These are phyloP conservation scores for Hericium rajendrae DNA, from an alignment of 768 basidiomycete species.

Conservation along the genomic window DNA sequence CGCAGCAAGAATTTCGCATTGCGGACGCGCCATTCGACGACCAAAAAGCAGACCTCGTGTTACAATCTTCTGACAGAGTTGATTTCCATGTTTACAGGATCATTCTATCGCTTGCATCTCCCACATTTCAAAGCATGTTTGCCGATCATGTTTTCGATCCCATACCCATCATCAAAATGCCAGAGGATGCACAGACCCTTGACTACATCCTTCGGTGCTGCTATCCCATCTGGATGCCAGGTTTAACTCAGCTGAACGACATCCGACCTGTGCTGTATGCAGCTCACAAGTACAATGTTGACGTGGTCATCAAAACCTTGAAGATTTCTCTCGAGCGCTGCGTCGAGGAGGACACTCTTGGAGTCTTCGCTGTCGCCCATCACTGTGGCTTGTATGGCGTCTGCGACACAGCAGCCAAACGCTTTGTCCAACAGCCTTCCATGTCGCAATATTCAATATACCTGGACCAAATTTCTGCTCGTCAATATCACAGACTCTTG, in stretches of 20 bases:
- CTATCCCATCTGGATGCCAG: background rate
- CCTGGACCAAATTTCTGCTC: background rate
- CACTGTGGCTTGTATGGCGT: background rate
- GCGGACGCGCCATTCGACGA: background rate
- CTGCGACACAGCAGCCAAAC: background rate
- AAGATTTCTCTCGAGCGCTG: background rate
- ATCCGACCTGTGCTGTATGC: background rate
- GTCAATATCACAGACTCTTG: background rate
- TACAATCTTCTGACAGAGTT: background rate
- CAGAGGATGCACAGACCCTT: background rate
- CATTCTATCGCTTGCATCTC: slow-evolving; percentile 26
- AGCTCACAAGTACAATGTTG: background rate
- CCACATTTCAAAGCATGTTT: slow-evolving; percentile 25
- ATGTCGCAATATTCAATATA: background rate
- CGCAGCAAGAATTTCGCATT: too few species aligned
- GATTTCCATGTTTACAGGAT: slow-evolving; percentile 21
- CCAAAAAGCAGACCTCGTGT: background rate
- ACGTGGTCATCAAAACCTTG: background rate
- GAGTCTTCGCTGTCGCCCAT: background rate
- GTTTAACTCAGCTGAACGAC: background rate
- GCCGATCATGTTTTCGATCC: too few species aligned
- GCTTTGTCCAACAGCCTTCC: background rate
- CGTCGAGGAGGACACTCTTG: background rate
- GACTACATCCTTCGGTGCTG: background rate
- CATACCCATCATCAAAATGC: background rate